A percentile compares a stretch with the other conserved stretches of the same genome.
Conservation (phyloP, 2,329 filamentous ascomycete species). For the Aspergillus novofumigatus region DNA sequence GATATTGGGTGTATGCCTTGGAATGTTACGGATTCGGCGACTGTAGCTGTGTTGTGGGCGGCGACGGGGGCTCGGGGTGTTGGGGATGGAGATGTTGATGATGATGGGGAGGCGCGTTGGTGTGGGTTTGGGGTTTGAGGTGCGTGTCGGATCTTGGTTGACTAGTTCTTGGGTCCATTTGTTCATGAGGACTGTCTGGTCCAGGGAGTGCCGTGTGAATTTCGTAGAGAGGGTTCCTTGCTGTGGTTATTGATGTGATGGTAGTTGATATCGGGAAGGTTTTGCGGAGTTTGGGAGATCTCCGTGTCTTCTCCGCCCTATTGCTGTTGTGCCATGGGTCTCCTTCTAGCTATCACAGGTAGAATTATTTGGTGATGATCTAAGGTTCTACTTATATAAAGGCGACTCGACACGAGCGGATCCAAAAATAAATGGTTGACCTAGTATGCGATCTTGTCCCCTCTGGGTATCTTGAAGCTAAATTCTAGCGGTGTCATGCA, state of each 20-base stretch:
- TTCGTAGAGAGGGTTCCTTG: neutral
- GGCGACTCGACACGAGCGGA: no score
- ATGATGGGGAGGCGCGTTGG: constrained; percentile 22
- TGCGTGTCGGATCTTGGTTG: neutral
- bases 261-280: neutral
- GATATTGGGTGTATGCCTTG: constrained; percentile 72
- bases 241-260: constrained; percentile 42
- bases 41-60: constrained; percentile 33
- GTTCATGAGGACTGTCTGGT: neutral
- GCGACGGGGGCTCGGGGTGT: constrained; percentile 32
- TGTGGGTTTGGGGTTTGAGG: constrained; percentile 28
- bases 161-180: constrained; percentile 1
- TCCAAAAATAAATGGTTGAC: neutral
- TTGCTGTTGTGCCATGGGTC: neutral
- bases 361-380: neutral
- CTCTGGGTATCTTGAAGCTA: constrained; percentile 11
- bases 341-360: neutral
- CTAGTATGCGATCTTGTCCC: neutral
- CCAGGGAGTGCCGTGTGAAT: neutral
- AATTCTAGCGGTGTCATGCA: neutral
- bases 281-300: neutral
- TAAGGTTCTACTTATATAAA: neutral
- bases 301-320: neutral
- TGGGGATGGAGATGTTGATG: constrained; percentile 22
- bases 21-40: constrained; percentile 38